Conservation (phyloP, 164 flowering plant species). For the Paratinospora sagittata region DNA sequence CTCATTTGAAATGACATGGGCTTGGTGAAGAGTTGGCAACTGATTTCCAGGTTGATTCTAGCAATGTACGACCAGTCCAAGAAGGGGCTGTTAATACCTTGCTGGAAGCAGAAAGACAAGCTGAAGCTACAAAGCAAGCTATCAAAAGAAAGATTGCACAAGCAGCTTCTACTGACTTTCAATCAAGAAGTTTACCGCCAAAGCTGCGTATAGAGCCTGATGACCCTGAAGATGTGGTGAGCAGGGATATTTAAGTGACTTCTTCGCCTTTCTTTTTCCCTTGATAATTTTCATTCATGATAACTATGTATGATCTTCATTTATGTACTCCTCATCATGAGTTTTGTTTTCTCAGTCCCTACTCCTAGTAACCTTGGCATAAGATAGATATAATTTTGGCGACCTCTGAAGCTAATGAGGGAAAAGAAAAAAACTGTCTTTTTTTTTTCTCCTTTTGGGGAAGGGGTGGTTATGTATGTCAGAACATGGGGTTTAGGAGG, state of each 20-base stretch:
- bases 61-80: constrained; percentile 63
- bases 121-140: constrained; percentile 94
- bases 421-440: too few species aligned
- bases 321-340: not conserved
- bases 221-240: constrained; percentile 97
- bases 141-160: constrained; percentile 87
- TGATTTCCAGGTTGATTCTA: constrained; percentile 79
- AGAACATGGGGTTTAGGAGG: too few species aligned
- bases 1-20: not conserved
- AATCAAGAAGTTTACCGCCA: constrained; percentile 64
- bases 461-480: too few species aligned
- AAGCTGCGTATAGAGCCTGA: constrained; percentile 83
- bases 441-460: too few species aligned
- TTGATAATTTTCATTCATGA: not conserved
- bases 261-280: not conserved
- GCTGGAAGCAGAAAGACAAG: constrained; percentile 84
- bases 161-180: constrained; percentile 57
- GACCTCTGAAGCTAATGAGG: too few species aligned
- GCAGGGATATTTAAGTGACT: constrained; percentile 14
- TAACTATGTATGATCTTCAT: not conserved
- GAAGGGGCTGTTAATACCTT: constrained; percentile 55
- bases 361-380: too few species aligned
- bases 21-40: not conserved
- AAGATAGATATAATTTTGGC: too few species aligned
- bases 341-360: constrained; percentile 1